Evolutionary conservation across 2,329 filamentous ascomycete genomes (phyloP).

Genomic region (Fusarium multiceps): DNA sequence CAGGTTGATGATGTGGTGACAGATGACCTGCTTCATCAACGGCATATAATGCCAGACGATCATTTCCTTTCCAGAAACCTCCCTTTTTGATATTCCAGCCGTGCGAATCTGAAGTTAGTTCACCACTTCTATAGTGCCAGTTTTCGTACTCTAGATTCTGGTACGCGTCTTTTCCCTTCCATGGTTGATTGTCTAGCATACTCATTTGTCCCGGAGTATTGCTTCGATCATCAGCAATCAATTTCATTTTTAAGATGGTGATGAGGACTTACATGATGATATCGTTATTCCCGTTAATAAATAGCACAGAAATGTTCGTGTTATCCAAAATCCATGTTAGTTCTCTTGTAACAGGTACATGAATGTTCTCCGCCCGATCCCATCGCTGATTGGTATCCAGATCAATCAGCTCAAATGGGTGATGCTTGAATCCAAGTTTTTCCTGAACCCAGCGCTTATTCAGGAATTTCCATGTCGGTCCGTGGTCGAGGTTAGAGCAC

Average conservation of each 20-base stretch:
- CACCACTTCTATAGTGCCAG: slow-evolving; percentile 22
- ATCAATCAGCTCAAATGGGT: slow-evolving; percentile 16
- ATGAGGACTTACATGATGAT: slow-evolving; percentile 17
- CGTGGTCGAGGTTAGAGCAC: slow-evolving; percentile 23
- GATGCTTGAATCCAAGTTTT: slow-evolving; percentile 14
- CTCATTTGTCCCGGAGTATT: slow-evolving; percentile 33
- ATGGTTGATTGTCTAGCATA: slow-evolving; percentile 19
- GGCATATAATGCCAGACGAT: slow-evolving; percentile 22
- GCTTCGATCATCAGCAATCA: not conserved
- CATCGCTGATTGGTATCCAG: slow-evolving; percentile 16
- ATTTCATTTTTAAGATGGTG: rapidly evolving
- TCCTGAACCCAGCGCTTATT: slow-evolving; percentile 28
- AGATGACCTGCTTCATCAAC: slow-evolving; percentile 32
- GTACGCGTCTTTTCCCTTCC: slow-evolving; percentile 4
- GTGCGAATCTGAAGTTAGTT: not conserved
- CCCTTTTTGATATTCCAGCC: slow-evolving; percentile 7
- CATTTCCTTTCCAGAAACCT: slow-evolving; percentile 26
- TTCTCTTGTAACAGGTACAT: slow-evolving; percentile 26
- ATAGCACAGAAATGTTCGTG: slow-evolving; percentile 9
- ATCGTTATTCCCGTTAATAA: slow-evolving; percentile 25
- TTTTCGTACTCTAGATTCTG: not conserved
- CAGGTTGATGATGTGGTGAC: slow-evolving; percentile 20
- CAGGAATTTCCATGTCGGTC: slow-evolving; percentile 25
- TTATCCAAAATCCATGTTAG: slow-evolving; percentile 21
- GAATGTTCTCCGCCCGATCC: slow-evolving; percentile 11